Evolutionary conservation across 1,139 yeast genomes (phyloP).

Genomic region (Candida frijolesensis): DNA sequence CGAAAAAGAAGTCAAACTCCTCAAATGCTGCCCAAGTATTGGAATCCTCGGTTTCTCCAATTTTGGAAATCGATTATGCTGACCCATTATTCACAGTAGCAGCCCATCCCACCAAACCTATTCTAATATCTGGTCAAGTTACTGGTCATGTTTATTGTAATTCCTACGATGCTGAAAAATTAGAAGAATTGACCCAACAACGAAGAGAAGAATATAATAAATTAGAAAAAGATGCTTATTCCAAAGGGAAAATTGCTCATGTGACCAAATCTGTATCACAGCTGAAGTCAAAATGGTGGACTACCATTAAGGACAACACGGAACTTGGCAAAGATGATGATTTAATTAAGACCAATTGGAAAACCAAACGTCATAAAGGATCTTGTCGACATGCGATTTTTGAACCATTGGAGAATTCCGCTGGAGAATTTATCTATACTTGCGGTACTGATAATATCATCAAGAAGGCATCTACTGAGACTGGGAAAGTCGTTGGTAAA

Average conservation of each 20-base stretch:
- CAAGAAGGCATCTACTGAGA: slow-evolving; percentile 70
- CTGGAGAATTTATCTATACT: slow-evolving; percentile 61
- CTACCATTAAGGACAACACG: slow-evolving; percentile 39
- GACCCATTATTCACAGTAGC: slow-evolving; percentile 79
- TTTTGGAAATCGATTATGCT: slow-evolving; percentile 51
- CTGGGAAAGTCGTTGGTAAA: slow-evolving; percentile 77
- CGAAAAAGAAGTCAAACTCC: slow-evolving; percentile 34
- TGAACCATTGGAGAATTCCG: slow-evolving; percentile 49
- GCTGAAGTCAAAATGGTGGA: slow-evolving; percentile 53
- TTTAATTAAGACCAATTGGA: slow-evolving; percentile 57
- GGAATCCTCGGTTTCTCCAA: slow-evolving; percentile 48
- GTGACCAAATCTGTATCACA: slow-evolving; percentile 39
- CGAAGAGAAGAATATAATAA: slow-evolving; percentile 24
- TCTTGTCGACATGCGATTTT: slow-evolving; percentile 78
- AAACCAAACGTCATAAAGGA: slow-evolving; percentile 87
- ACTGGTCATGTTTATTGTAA: slow-evolving; percentile 72
- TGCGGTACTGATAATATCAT: slow-evolving; percentile 81
- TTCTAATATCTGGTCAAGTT: slow-evolving; percentile 71
- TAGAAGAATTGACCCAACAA: slow-evolving; percentile 35
- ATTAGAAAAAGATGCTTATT: slow-evolving; percentile 28
- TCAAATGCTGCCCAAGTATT: slow-evolving; percentile 32
- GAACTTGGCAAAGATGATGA: slow-evolving; percentile 30
- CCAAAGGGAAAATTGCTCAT: slow-evolving; percentile 28
- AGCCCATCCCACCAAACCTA: slow-evolving; percentile 74
- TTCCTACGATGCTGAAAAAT: slow-evolving; percentile 50